These are phyloP conservation scores for Helicostylum pulchrum DNA, from an alignment of 192 early-diverging fungal genomes.

Conservation along the genomic window DNA sequence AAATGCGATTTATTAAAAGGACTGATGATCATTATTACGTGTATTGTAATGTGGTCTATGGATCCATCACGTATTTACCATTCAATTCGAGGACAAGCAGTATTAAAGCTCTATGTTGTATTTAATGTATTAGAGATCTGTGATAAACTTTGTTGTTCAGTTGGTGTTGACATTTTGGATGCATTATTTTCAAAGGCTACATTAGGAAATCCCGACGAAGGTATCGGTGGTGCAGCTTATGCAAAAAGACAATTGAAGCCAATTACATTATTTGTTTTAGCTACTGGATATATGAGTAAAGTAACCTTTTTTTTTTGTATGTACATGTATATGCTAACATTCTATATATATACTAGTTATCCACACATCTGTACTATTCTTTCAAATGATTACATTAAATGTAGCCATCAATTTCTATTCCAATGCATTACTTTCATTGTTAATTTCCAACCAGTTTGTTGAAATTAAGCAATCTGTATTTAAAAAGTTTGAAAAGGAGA, in stretches of 20 bases:
- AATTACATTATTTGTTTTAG: slow-evolving; percentile 67
- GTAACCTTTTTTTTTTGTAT: neutral
- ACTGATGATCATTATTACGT: slow-evolving; percentile 70
- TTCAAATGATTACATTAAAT: slow-evolving; percentile 94
- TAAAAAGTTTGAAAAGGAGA: slow-evolving; percentile 95
- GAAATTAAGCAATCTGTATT: slow-evolving; percentile 98
- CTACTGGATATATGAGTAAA: slow-evolving; percentile 78
- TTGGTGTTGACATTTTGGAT: slow-evolving; percentile 93
- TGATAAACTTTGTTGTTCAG: slow-evolving; percentile 89
- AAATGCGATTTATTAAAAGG: slow-evolving; percentile 92
- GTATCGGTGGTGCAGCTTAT: slow-evolving; percentile 20
- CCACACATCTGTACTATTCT: slow-evolving; percentile 90
- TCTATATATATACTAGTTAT: slow-evolving; percentile 41
- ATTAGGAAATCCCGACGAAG: slow-evolving; percentile 38
- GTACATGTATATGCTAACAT: neutral
- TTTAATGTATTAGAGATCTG: slow-evolving; percentile 95
- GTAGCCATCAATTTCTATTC: slow-evolving; percentile 96
- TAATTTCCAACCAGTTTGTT: slow-evolving; percentile 96
- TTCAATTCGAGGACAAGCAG: slow-evolving; percentile 90
- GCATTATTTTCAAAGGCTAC: slow-evolving; percentile 86
- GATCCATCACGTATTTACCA: slow-evolving; percentile 93
- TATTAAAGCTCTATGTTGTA: slow-evolving; percentile 96
- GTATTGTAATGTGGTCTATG: slow-evolving; percentile 70
- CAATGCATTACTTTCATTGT: slow-evolving; percentile 87
- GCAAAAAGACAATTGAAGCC: slow-evolving; percentile 45